phyloP scores from a whole-genome alignment of 192 early-diverging fungal species.

The Coemansia sp. region DNA sequence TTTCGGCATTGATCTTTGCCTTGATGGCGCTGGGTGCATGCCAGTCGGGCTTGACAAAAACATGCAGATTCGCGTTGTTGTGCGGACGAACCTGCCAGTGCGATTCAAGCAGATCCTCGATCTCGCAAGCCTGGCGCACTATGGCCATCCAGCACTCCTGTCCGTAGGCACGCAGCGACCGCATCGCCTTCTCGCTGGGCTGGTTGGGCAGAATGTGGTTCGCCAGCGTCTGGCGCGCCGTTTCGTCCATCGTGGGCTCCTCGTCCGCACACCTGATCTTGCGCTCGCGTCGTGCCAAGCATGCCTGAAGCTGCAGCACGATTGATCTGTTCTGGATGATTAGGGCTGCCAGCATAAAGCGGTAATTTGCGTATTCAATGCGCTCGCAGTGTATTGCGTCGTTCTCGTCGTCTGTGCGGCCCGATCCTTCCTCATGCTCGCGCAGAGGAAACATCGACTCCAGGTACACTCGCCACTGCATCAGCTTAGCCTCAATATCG shows the following conservation, averaged over 20 bases:
- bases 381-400: constrained; percentile 42
- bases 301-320: constrained; percentile 55
- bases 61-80: constrained; percentile 24
- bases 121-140: constrained; percentile 55
- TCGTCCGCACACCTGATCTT: constrained; percentile 29
- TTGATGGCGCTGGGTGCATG: constrained; percentile 42
- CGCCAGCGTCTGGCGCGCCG: constrained; percentile 34
- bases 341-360: constrained; percentile 47
- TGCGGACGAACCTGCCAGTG: constrained; percentile 51
- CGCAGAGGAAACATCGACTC: constrained; percentile 54
- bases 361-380: constrained; percentile 54
- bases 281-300: constrained; percentile 52
- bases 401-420: constrained; percentile 31
- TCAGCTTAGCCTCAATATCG: constrained; percentile 53
- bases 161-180: constrained; percentile 38
- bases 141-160: constrained; percentile 45
- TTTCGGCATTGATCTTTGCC: constrained; percentile 50
- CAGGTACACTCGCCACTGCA: constrained; percentile 55
- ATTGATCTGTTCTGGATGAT: constrained; percentile 46
- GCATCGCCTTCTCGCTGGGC: constrained; percentile 43
- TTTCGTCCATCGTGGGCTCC: constrained; percentile 19
- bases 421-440: constrained; percentile 49
- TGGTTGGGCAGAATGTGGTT: constrained; percentile 51
- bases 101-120: constrained; percentile 48
- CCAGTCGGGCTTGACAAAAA: constrained; percentile 50